A percentile compares a stretch with the other conserved stretches of the same genome.
These are phyloP conservation scores for Moesziomyces sp. DNA, from an alignment of 1,284 basidiomycete genomes.

Conservation along the genomic window DNA sequence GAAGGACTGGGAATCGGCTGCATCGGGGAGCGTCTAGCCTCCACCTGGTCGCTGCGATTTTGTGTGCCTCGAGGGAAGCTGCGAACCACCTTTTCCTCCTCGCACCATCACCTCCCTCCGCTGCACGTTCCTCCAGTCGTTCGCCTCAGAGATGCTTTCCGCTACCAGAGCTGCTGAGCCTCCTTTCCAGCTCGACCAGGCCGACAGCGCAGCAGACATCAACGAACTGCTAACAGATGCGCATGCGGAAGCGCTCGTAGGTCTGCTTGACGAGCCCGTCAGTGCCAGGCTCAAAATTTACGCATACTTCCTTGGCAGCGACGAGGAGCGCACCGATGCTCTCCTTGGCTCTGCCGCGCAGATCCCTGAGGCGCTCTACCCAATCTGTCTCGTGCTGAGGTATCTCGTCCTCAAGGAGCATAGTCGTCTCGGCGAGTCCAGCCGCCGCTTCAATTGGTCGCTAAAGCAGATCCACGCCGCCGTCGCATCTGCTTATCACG, in stretches of 20 bases:
- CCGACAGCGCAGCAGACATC: background rate
- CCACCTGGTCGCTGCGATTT: background rate
- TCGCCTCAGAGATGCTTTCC: constrained; percentile 15
- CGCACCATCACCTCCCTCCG: background rate
- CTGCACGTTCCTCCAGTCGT: background rate
- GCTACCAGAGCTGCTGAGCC: constrained; percentile 18
- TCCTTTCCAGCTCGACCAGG: constrained; percentile 11
- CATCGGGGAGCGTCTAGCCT: background rate
- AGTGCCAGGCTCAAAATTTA: constrained; percentile 28
- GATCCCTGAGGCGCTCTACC: constrained; percentile 27
- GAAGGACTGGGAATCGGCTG: no score
- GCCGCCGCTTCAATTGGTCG: constrained; percentile 41
- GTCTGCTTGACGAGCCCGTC: constrained; percentile 34
- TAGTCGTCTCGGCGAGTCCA: constrained; percentile 37
- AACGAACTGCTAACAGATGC: constrained; percentile 25
- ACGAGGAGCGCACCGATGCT: constrained; percentile 21
- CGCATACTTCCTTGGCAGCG: constrained; percentile 30
- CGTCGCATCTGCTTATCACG: constrained; percentile 18
- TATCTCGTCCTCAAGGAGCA: constrained; percentile 43
- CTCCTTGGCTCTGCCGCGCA: constrained; percentile 1
- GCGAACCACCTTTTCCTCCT: background rate
- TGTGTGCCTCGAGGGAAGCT: no score
- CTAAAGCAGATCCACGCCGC: constrained; percentile 40
- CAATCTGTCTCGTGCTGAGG: constrained; percentile 41
- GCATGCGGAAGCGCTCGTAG: constrained; percentile 10